Evolutionary conservation across 306 rosid genomes (phyloP).

Genomic region (Cercis canadensis): DNA sequence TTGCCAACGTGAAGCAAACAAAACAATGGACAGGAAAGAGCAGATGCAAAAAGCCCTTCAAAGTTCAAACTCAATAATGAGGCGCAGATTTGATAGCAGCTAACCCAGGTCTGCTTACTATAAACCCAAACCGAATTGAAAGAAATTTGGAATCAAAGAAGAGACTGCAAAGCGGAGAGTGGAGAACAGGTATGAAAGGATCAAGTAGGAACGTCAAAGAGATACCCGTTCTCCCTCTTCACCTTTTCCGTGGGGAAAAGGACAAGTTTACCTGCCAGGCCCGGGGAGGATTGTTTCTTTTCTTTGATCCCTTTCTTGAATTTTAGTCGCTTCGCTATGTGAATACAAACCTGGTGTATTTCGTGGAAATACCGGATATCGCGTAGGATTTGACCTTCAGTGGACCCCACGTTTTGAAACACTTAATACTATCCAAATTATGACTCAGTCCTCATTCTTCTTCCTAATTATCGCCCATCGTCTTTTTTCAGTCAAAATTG

Average conservation of each 20-base stretch:
- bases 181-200: slow-evolving; percentile 45
- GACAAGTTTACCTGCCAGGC: not conserved
- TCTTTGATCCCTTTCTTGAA: not conserved
- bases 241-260: not conserved
- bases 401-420: too few species aligned
- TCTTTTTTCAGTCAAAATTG: too few species aligned
- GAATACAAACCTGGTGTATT: too few species aligned
- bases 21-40: not conserved
- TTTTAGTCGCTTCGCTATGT: too few species aligned
- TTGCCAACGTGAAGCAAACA: not conserved
- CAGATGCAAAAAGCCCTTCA: not conserved
- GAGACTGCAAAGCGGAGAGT: slow-evolving; percentile 1
- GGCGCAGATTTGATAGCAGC: too few species aligned
- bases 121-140: not conserved
- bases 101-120: not conserved
- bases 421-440: too few species aligned
- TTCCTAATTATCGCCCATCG: too few species aligned
- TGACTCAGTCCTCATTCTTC: too few species aligned
- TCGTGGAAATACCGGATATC: too few species aligned
- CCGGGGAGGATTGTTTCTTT: too few species aligned
- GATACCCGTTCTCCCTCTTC: slow-evolving; percentile 34
- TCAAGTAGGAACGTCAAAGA: not conserved
- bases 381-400: too few species aligned
- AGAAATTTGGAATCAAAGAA: not conserved
- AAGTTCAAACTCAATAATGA: not conserved